Evolutionary conservation across 768 basidiomycete species (phyloP), one percentile per base, ranked within the genome.

Genomic region (Mrakia gelida): DNA sequence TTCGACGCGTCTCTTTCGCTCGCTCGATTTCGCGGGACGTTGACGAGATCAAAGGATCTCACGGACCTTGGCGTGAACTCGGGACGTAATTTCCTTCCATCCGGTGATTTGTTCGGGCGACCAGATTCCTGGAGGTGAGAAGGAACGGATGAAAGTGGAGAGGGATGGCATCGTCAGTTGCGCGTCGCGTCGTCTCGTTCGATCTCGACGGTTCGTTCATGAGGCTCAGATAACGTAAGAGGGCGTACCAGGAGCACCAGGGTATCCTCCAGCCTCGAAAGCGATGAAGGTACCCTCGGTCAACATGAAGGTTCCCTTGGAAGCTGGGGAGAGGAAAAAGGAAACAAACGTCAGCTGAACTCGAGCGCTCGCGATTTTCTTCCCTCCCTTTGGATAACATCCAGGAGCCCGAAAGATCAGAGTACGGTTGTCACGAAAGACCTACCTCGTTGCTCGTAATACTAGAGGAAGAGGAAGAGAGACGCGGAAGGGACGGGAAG

Each of bases 281-380:
- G 87, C 86, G 70, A 91, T 87, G 73, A 87, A 84, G 2, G 89
- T 89, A 0, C 86, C 90, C 82, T 91, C 90, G 2, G 88, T 83
- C 75, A 92, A 86, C 38, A 84, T 75, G 15, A 91, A 83, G 0
- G 88, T 89, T 0, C 90, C 90, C 0, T 65, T 26, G 63, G n/a
- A 34, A 34, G 73, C 15, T 32, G 11, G n/a, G n/a, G 32, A 73
- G 11, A 45, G 15, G 11, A 10, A 13, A 15, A 45, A 30, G 43
- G 26, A 30, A 21, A 4, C 28, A 61, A 21, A 56, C 11, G 52
- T 32, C 28, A 71, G 38, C 38, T 1, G n/a, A 52, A 8, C 45
- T 7, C 45, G 45, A 45, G 11, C 5, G 5, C 45, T 45, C 11
- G 45, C 45, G 59, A 59, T 16, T 23, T 16, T 21, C 49, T 45